Percentiles rank a stretch among this genome's conserved stretches.
phyloP scores from a whole-genome alignment of 169 alveolate genomes.

The Plasmodium gonderi region DNA sequence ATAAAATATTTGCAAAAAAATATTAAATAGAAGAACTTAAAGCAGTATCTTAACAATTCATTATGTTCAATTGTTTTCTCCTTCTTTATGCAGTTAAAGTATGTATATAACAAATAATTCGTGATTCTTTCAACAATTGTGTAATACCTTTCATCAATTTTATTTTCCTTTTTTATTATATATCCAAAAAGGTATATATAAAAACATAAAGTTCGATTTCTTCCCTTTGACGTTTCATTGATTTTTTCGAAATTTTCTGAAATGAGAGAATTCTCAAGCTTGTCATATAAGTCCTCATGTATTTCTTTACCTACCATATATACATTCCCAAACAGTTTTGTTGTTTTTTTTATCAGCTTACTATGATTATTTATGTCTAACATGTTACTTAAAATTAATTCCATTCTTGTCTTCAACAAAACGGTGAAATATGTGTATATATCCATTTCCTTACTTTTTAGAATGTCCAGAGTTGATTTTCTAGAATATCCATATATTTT shows the following conservation, averaged over 20 bases:
- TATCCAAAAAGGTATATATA: slow-evolving; percentile 36
- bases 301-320: slow-evolving; percentile 2
- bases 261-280: neutral
- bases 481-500: neutral
- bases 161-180: slow-evolving; percentile 36
- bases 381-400: slow-evolving; percentile 14
- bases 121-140: slow-evolving; percentile 26
- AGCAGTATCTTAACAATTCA: slow-evolving; percentile 34
- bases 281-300: neutral
- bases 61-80: neutral
- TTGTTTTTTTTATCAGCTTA: slow-evolving; percentile 3
- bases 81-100: slow-evolving; percentile 4
- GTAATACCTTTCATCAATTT: slow-evolving; percentile 32
- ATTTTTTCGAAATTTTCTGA: neutral
- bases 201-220: neutral
- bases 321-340: slow-evolving; percentile 19
- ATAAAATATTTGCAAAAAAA: slow-evolving; percentile 49
- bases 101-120: slow-evolving; percentile 19
- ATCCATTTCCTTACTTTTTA: neutral
- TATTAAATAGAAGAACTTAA: slow-evolving; percentile 17
- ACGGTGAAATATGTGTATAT: neutral
- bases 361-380: neutral
- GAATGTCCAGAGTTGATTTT: neutral
- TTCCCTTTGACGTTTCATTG: neutral
- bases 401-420: slow-evolving; percentile 13